Conservation (phyloP, 202 grass and related monocot species). For the Digitaria exilis region DNA sequence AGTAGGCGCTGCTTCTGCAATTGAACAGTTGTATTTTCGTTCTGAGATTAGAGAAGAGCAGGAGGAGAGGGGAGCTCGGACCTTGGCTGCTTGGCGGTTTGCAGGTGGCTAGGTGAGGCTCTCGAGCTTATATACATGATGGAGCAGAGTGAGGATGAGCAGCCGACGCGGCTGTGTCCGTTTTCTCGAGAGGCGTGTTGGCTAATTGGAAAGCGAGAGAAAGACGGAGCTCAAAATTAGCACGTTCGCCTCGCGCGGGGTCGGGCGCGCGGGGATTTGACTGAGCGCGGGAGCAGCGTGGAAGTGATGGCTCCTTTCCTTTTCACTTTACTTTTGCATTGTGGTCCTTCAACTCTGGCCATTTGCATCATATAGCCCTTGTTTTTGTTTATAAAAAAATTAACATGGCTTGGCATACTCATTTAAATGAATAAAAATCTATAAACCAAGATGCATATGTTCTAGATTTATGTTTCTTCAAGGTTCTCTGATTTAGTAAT, state of each 20-base stretch:
- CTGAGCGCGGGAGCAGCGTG: constrained; percentile 31
- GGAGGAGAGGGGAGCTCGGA: background rate
- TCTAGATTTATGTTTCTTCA: too few relatives aligned
- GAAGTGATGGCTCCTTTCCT: constrained; percentile 13
- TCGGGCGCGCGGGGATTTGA: constrained; percentile 47
- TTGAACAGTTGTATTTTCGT: background rate
- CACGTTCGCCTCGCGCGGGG: too few relatives aligned
- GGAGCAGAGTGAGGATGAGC: background rate
- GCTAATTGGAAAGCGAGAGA: background rate
- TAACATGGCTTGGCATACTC: background rate
- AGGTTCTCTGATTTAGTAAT: too few relatives aligned
- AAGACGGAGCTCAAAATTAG: constrained; percentile 34
- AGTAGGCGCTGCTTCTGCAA: too few relatives aligned
- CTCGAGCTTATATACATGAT: constrained; percentile 33
- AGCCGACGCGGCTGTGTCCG: background rate
- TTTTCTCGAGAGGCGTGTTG: constrained; percentile 46
- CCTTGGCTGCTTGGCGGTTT: background rate
- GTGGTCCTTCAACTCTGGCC: too few relatives aligned
- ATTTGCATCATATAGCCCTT: too few relatives aligned
- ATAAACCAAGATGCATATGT: background rate
- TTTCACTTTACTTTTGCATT: too few relatives aligned
- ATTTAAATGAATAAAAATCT: background rate
- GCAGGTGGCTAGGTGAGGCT: background rate
- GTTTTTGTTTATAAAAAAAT: background rate
- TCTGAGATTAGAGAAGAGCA: background rate